phyloP scores from a whole-genome alignment of 2,329 filamentous ascomycete species.

The Penicillium sumatraense region DNA sequence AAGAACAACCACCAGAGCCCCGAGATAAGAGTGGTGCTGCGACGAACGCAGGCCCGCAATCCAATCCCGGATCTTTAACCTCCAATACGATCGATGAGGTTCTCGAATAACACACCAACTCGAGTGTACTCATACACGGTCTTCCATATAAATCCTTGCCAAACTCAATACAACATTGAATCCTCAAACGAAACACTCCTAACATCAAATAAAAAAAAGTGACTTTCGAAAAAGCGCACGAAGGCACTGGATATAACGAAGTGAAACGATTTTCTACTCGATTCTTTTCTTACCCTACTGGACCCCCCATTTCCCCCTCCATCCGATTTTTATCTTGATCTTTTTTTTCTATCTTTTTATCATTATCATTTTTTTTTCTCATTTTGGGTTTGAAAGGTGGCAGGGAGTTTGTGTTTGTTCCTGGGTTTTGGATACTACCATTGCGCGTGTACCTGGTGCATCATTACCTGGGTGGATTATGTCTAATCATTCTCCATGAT shows the following conservation, averaged over 20 bases:
- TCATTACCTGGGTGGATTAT: constrained; percentile 21
- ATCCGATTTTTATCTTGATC: neutral
- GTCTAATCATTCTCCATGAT: constrained; percentile 16
- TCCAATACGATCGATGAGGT: constrained; percentile 37
- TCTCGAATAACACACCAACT: constrained; percentile 32
- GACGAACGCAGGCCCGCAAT: constrained; percentile 8
- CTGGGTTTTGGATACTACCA: constrained; percentile 14
- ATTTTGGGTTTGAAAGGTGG: constrained; percentile 12
- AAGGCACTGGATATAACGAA: constrained; percentile 22
- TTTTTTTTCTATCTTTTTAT: neutral
- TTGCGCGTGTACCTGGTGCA: constrained; percentile 24
- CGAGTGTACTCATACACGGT: no score
- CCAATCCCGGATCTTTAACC: constrained; percentile 22
- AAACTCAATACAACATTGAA: no score
- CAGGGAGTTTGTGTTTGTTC: constrained; percentile 19
- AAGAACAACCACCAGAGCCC: constrained; percentile 60
- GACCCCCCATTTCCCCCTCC: neutral
- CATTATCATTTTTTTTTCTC: neutral
- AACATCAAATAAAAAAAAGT: constrained; percentile 4
- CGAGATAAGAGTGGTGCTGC: constrained; percentile 16
- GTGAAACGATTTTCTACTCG: constrained; percentile 21
- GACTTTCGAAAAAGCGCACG: constrained; percentile 11
- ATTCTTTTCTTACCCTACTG: constrained; percentile 5
- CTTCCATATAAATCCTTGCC: no score
- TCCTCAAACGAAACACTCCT: no score